A percentile compares a stretch with the other conserved stretches of the same genome.
Evolutionary conservation across 352 stramenopile genomes (phyloP).

Genomic region (Plasmopara muralis): DNA sequence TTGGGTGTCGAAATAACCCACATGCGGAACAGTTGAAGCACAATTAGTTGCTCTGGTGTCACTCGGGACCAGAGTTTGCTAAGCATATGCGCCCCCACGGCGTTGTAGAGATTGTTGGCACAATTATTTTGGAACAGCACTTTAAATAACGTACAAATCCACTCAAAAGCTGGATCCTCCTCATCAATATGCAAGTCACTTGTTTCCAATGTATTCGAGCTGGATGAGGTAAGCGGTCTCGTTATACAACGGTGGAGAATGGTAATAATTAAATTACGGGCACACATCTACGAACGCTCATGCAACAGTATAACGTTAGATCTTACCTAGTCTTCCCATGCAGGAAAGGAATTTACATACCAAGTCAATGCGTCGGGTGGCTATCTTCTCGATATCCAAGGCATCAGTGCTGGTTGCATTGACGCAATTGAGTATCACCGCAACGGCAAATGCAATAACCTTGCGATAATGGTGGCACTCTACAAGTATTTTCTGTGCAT

Average conservation of each 20-base stretch:
- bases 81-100: conserved; percentile 63
- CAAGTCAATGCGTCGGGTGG: conserved; percentile 37
- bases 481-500: conserved; percentile 65
- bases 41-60: conserved; percentile 73
- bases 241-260: conserved; percentile 69
- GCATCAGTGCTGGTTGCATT: conserved; percentile 26
- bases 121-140: conserved; percentile 45
- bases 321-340: background rate
- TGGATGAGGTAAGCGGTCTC: conserved; percentile 15
- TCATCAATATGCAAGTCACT: conserved; percentile 23
- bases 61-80: conserved; percentile 76
- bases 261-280: conserved; percentile 64
- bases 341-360: conserved; percentile 20
- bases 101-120: conserved; percentile 58
- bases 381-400: conserved; percentile 17
- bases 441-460: conserved; percentile 56
- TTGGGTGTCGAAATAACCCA: conserved; percentile 29
- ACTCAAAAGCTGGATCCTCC: conserved; percentile 69
- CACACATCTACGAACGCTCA: conserved; percentile 33
- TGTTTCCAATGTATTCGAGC: conserved; percentile 3
- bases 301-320: background rate
- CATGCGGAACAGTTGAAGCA: conserved; percentile 69
- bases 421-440: conserved; percentile 64
- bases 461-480: conserved; percentile 78
- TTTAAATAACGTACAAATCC: conserved; percentile 64